Conservation (phyloP, 306 rosid genomes). For the Spatholobus suberectus region DNA sequence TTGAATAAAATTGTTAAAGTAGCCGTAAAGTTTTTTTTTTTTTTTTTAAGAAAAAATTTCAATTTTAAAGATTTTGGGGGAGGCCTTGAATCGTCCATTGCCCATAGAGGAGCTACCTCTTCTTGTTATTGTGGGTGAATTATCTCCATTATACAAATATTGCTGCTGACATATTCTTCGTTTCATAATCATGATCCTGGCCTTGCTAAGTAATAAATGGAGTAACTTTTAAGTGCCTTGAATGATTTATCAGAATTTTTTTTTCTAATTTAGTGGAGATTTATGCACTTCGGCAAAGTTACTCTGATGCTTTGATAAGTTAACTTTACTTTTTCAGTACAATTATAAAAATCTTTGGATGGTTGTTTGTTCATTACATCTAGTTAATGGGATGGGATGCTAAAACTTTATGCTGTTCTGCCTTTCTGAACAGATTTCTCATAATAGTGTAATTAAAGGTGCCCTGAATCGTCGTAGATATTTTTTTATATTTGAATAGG, state of each 20-base stretch:
- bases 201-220: not conserved
- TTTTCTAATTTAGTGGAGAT: constrained; percentile 28
- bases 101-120: constrained; percentile 6
- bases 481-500: constrained; percentile 29
- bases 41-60: not conserved
- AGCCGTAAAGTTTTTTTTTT: not conserved
- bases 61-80: not conserved
- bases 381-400: not conserved
- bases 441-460: constrained; percentile 3
- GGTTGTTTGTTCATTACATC: constrained; percentile 24
- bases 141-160: constrained; percentile 17
- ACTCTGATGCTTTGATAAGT: constrained; percentile 15
- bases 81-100: constrained; percentile 1
- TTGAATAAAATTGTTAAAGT: constrained; percentile 19
- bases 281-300: constrained; percentile 5
- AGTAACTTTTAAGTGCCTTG: not conserved
- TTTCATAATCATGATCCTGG: not conserved
- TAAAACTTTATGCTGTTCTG: not conserved
- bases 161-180: constrained; percentile 11
- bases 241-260: constrained; percentile 9
- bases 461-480: constrained; percentile 6
- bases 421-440: constrained; percentile 18
- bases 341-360: not conserved
- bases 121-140: constrained; percentile 34
- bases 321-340: not conserved